A percentile compares a stretch with the other conserved stretches of the same genome.
Evolutionary conservation across 148 eudicot species (phyloP).

Genomic region (Chenopodium album): DNA sequence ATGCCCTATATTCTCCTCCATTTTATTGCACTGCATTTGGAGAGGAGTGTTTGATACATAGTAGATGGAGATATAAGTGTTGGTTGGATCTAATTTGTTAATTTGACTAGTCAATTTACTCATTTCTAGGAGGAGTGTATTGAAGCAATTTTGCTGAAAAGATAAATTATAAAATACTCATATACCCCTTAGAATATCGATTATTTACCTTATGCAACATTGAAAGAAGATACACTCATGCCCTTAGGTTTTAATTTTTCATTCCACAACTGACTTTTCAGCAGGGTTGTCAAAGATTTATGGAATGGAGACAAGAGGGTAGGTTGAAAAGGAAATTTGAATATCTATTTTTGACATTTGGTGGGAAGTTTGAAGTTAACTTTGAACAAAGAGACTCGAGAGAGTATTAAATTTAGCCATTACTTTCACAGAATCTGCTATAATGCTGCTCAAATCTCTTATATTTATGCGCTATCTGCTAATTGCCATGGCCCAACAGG

Average conservation of each 20-base stretch:
- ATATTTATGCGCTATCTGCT: neutral
- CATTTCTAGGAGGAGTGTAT: neutral
- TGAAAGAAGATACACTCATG: no score
- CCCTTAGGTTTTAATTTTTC: neutral
- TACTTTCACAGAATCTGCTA: no score
- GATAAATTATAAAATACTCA: neutral
- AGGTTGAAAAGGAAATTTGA: neutral
- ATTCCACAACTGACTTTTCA: neutral
- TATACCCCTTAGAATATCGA: neutral
- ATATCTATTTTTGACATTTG: neutral
- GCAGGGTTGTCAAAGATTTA: neutral
- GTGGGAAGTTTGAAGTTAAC: neutral
- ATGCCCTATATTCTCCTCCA: neutral
- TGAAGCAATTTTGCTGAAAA: no score
- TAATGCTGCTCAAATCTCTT: neutral
- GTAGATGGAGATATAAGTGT: neutral
- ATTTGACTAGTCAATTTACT: neutral
- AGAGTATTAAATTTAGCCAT: no score
- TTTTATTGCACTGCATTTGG: neutral
- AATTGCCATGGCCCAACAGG: neutral
- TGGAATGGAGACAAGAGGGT: neutral
- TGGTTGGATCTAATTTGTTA: neutral
- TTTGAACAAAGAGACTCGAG: neutral
- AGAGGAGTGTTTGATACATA: neutral
- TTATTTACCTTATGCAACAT: neutral